phyloP scores from a whole-genome alignment of 371 early-diverging fungal genomes.

The Mucor sp. region DNA sequence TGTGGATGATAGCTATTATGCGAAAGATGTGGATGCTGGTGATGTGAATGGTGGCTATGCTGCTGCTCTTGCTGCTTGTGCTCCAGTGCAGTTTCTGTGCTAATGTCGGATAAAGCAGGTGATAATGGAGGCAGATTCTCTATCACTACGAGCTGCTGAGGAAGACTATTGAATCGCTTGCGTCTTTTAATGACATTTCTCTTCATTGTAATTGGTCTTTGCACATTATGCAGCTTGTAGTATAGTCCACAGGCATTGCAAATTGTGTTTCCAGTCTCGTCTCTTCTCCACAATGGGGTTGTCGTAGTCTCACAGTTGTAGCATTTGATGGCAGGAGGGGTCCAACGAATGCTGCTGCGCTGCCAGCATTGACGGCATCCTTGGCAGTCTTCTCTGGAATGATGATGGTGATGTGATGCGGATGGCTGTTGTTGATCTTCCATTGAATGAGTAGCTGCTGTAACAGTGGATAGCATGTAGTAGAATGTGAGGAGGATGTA shows the following conservation, averaged over 20 bases:
- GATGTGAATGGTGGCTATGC: not conserved
- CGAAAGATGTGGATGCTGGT: not conserved
- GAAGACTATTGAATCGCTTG: slow-evolving; percentile 55
- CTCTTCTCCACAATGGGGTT: slow-evolving; percentile 91
- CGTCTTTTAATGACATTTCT: slow-evolving; percentile 81
- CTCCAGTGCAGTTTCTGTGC: not conserved
- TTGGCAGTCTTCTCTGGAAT: slow-evolving; percentile 10
- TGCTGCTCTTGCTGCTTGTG: slow-evolving; percentile 1
- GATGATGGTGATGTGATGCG: not conserved
- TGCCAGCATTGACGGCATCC: slow-evolving; percentile 24
- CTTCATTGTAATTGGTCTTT: slow-evolving; percentile 80
- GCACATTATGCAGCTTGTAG: slow-evolving; percentile 75
- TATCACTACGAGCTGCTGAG: slow-evolving; percentile 6
- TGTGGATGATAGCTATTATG: not conserved
- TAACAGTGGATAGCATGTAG: not conserved
- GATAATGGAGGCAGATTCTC: slow-evolving; percentile 10
- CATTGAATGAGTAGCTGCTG: not conserved
- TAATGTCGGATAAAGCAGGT: not conserved
- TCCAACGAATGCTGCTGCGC: slow-evolving; percentile 13
- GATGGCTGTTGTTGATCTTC: slow-evolving; percentile 1
- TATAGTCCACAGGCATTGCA: slow-evolving; percentile 92
- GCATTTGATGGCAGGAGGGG: slow-evolving; percentile 49
- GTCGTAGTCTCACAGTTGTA: slow-evolving; percentile 79
- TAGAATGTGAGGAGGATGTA: not conserved
- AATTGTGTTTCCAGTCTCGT: slow-evolving; percentile 72